These are phyloP conservation scores for Syncephalastrum racemosum DNA, from an alignment of 371 early-diverging fungal genomes.

Conservation along the genomic window DNA sequence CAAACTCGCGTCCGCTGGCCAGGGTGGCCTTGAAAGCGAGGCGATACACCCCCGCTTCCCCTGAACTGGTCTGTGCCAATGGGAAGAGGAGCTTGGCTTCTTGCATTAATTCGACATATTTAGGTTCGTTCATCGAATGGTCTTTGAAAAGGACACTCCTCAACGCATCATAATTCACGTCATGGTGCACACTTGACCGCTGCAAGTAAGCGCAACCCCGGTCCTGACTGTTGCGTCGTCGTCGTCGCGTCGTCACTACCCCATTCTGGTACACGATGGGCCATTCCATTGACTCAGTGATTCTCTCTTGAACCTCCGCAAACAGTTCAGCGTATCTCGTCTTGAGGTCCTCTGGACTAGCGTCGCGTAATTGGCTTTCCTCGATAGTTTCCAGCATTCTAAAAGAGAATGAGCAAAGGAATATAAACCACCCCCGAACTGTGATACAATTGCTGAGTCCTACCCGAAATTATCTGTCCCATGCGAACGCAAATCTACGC, in stretches of 20 bases:
- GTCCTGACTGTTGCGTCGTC: constrained; percentile 8
- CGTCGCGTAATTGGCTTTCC: no score
- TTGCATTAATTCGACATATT: constrained; percentile 20
- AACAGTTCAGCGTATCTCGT: background rate
- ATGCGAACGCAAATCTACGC: no score
- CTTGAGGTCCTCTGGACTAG: no score
- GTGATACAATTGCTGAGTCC: no score
- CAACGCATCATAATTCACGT: constrained; percentile 17
- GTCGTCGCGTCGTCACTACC: background rate
- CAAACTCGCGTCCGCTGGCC: constrained; percentile 24
- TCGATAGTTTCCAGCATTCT: no score
- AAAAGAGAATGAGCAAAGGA: no score
- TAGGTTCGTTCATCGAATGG: constrained; percentile 20
- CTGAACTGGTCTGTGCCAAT: background rate
- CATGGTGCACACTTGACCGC: constrained; percentile 15
- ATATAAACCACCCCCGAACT: no score
- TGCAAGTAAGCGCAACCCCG: constrained; percentile 12
- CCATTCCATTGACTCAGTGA: constrained; percentile 2
- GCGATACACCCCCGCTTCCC: constrained; percentile 27
- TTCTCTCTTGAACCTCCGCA: background rate
- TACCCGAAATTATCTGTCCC: no score
- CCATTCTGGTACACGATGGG: background rate
- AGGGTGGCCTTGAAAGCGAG: constrained; percentile 28
- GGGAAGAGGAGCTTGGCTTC: constrained; percentile 15
- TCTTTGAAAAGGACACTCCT: constrained; percentile 18